phyloP scores from a whole-genome alignment of 2,329 filamentous ascomycete genomes.

The Pseudogymnoascus sp. region DNA sequence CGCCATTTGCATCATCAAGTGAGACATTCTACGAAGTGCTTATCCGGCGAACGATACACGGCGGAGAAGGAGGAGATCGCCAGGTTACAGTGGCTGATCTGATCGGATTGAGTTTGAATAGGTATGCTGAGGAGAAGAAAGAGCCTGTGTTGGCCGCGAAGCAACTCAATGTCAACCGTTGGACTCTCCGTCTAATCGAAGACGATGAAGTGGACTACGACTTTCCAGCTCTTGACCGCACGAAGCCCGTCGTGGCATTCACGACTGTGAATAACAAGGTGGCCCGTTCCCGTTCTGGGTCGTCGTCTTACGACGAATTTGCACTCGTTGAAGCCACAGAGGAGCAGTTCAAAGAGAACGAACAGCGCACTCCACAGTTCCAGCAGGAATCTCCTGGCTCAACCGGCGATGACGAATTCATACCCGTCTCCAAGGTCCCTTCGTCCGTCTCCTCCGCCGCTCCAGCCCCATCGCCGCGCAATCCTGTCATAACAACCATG shows the following conservation, averaged over 20 bases:
- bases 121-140: conserved; percentile 70
- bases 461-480: conserved; percentile 38
- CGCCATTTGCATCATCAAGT: conserved; percentile 60
- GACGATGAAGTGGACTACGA: conserved; percentile 81
- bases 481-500: conserved; percentile 57
- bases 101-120: conserved; percentile 73
- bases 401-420: conserved; percentile 38
- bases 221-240: conserved; percentile 71
- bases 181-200: conserved; percentile 77
- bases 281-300: conserved; percentile 55
- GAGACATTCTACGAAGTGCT: conserved; percentile 65
- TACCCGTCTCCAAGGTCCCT: conserved; percentile 31
- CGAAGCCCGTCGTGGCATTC: conserved; percentile 68
- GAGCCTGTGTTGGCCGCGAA: conserved; percentile 59
- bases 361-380: conserved; percentile 60
- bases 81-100: conserved; percentile 70
- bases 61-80: conserved; percentile 55
- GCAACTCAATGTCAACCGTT: conserved; percentile 73
- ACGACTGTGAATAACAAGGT: conserved; percentile 66
- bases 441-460: conserved; percentile 40
- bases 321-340: conserved; percentile 67
- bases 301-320: conserved; percentile 77
- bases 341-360: conserved; percentile 63
- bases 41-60: conserved; percentile 62
- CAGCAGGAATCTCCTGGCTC: conserved; percentile 45